A percentile compares a stretch with the other conserved stretches of the same genome.
phyloP scores from a whole-genome alignment of 768 basidiomycete genomes.

The Amanita rubescens region DNA sequence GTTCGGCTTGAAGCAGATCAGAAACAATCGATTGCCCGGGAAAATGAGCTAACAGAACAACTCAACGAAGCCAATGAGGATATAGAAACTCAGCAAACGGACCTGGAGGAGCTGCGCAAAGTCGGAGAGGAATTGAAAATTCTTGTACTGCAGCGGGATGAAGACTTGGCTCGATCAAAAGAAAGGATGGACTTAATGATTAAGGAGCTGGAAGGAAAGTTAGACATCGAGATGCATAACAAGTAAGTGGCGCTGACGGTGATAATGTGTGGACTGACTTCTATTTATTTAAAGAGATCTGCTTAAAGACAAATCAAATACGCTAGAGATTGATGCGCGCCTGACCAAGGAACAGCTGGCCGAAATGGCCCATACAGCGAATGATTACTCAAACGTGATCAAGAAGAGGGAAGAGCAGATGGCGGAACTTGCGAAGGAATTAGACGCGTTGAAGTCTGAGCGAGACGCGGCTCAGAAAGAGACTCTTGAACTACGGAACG shows the following conservation, averaged over 20 bases:
- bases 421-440: slow-evolving; percentile 41
- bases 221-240: slow-evolving; percentile 55
- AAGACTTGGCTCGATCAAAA: slow-evolving; percentile 66
- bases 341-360: slow-evolving; percentile 70
- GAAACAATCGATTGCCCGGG: slow-evolving; percentile 55
- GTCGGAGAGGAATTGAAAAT: slow-evolving; percentile 64
- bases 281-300: slow-evolving; percentile 42
- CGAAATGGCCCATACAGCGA: slow-evolving; percentile 69
- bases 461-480: slow-evolving; percentile 48
- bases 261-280: background rate
- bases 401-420: slow-evolving; percentile 73
- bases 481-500: slow-evolving; percentile 59
- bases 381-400: slow-evolving; percentile 69
- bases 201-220: slow-evolving; percentile 64
- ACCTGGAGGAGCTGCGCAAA: slow-evolving; percentile 57
- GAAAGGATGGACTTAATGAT: slow-evolving; percentile 63
- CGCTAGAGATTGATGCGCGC: slow-evolving; percentile 60
- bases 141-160: slow-evolving; percentile 66
- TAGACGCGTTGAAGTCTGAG: slow-evolving; percentile 48
- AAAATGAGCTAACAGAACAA: slow-evolving; percentile 54
- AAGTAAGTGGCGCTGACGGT: slow-evolving; percentile 37
- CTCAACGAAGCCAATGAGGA: slow-evolving; percentile 51
- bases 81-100: slow-evolving; percentile 47
- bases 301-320: slow-evolving; percentile 49
- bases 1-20: slow-evolving; percentile 75